Percentiles rank a stretch among this genome's conserved stretches.
Conservation (phyloP, 2,329 filamentous ascomycete genomes). For the Daldinia eschscholtzii region DNA sequence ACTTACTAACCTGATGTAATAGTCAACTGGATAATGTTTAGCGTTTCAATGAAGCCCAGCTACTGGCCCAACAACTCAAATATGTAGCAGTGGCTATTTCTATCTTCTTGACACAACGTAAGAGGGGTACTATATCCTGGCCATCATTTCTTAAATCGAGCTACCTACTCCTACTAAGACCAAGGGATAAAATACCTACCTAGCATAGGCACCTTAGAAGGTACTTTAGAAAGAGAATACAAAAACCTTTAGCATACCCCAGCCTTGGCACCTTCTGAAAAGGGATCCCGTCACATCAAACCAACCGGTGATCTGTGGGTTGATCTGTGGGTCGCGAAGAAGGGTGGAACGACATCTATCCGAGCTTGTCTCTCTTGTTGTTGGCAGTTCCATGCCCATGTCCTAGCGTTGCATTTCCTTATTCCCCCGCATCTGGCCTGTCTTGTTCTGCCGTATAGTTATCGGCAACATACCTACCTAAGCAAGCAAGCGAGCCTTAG, state of each 20-base stretch:
- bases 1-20: not conserved
- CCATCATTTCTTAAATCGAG: not conserved
- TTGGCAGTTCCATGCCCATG: not conserved
- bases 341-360: slow-evolving; percentile 30
- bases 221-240: not conserved
- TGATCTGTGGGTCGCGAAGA: slow-evolving; percentile 20
- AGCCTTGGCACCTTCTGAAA: slow-evolving; percentile 35
- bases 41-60: not conserved
- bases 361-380: slow-evolving; percentile 10
- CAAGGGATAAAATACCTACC: not conserved
- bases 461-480: not conserved
- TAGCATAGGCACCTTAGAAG: not conserved
- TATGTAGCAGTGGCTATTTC: not conserved
- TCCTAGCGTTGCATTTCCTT: slow-evolving; percentile 17
- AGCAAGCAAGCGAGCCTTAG: not conserved
- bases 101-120: not conserved
- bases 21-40: not conserved
- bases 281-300: slow-evolving; percentile 22
- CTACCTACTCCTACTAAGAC: not conserved
- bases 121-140: not conserved
- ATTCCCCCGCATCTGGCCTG: slow-evolving; percentile 32
- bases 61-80: not conserved
- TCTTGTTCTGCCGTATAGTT: not conserved
- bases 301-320: slow-evolving; percentile 11
- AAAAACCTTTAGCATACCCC: slow-evolving; percentile 15